phyloP scores from a whole-genome alignment of 192 early-diverging fungal species.

The Diversispora eburnea region DNA sequence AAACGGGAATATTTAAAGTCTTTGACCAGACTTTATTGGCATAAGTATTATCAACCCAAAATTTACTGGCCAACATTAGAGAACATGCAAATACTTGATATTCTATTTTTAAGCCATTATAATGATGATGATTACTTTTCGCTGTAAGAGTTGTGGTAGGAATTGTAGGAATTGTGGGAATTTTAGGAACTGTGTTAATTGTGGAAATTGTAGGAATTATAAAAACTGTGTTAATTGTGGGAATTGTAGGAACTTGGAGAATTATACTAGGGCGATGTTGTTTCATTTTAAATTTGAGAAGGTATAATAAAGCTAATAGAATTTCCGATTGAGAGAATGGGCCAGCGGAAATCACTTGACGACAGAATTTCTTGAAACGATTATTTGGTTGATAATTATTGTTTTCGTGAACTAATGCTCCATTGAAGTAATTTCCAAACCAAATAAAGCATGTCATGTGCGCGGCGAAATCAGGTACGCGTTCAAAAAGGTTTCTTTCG shows the following conservation, averaged over 20 bases:
- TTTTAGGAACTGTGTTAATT: no score
- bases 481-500: constrained; percentile 3
- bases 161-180: no score
- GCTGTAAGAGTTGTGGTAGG: no score
- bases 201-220: no score
- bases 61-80: constrained; percentile 83
- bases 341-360: constrained; percentile 54
- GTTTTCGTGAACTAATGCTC: not conserved
- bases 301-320: constrained; percentile 60
- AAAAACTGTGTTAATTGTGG: no score
- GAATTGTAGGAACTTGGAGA: no score
- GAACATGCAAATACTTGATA: constrained; percentile 80
- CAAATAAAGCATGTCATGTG: constrained; percentile 53
- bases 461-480: constrained; percentile 49
- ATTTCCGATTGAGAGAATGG: constrained; percentile 63
- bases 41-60: constrained; percentile 85
- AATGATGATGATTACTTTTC: not conserved
- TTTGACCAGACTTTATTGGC: constrained; percentile 86
- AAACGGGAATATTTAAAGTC: constrained; percentile 72
- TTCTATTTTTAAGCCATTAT: constrained; percentile 67
- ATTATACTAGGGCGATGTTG: constrained; percentile 32
- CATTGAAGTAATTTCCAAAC: constrained; percentile 18
- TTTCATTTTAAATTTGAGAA: constrained; percentile 53
- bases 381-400: constrained; percentile 10
- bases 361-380: constrained; percentile 47